Evolutionary conservation across 2,329 filamentous ascomycete genomes (phyloP).

Genomic region (Pseudogymnoascus sp.): DNA sequence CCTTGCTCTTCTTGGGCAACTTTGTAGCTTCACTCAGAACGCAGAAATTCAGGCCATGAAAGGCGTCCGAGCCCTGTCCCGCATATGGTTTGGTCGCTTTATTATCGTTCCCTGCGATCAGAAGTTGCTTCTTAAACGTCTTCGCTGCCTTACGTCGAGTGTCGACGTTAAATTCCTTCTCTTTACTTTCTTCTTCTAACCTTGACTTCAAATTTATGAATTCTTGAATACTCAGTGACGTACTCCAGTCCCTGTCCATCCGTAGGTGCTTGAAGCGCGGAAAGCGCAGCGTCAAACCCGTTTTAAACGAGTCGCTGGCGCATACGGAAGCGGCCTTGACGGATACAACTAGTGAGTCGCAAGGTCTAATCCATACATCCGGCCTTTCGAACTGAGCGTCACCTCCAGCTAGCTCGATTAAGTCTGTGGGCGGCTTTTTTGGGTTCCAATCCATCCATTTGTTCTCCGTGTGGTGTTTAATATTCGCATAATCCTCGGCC

Average conservation of each 20-base stretch:
- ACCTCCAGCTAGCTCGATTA: constrained; percentile 73
- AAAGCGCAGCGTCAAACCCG: constrained; percentile 73
- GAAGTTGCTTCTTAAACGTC: constrained; percentile 53
- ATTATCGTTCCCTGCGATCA: constrained; percentile 62
- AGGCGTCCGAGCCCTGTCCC: constrained; percentile 54
- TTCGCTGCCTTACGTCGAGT: constrained; percentile 46
- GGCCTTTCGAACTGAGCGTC: constrained; percentile 66
- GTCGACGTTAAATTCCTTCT: constrained; percentile 72
- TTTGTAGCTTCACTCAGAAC: constrained; percentile 67
- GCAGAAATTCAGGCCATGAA: constrained; percentile 71
- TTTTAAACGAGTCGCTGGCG: constrained; percentile 68
- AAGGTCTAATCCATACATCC: constrained; percentile 87
- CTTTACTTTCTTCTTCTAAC: constrained; percentile 60
- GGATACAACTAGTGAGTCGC: constrained; percentile 77
- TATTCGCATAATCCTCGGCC: constrained; percentile 73
- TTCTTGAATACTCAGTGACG: constrained; percentile 67
- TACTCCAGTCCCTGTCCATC: constrained; percentile 76
- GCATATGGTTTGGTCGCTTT: constrained; percentile 42
- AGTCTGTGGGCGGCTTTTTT: constrained; percentile 65
- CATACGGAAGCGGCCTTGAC: constrained; percentile 80
- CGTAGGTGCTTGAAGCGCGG: constrained; percentile 78
- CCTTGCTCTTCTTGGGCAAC: constrained; percentile 66
- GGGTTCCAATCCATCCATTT: constrained; percentile 86
- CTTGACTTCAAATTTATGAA: constrained; percentile 63
- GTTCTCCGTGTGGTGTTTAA: constrained; percentile 76